Percentiles rank a stretch among this genome's conserved stretches.
Conservation (phyloP, 768 basidiomycete genomes). For the Suillus discolor region DNA sequence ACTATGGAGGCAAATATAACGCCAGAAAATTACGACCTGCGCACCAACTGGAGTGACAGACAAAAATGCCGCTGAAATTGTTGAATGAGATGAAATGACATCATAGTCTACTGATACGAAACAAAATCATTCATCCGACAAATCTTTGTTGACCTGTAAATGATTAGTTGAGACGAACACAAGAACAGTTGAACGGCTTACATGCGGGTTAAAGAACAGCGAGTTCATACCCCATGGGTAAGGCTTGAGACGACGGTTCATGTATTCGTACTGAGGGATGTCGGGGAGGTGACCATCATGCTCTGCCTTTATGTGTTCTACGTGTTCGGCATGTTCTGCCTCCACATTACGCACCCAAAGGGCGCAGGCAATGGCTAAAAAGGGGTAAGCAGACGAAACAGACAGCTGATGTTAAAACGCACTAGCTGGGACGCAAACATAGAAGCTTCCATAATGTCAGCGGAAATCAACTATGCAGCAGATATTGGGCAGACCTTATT, state of each 20-base stretch:
- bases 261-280: slow-evolving; percentile 70
- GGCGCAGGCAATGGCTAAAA: slow-evolving; percentile 25
- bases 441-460: slow-evolving; percentile 51
- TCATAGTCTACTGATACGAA: slow-evolving; percentile 1
- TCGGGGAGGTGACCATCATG: slow-evolving; percentile 74
- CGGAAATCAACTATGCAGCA: neutral
- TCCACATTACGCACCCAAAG: slow-evolving; percentile 56
- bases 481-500: slow-evolving; percentile 62
- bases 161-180: slow-evolving; percentile 10
- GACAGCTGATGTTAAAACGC: slow-evolving; percentile 30
- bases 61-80: neutral
- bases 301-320: slow-evolving; percentile 69
- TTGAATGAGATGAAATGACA: neutral
- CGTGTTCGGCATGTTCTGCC: slow-evolving; percentile 69
- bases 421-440: slow-evolving; percentile 77
- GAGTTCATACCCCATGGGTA: slow-evolving; percentile 87
- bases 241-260: slow-evolving; percentile 76
- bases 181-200: slow-evolving; percentile 35
- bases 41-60: too few species aligned
- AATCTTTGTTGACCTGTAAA: slow-evolving; percentile 64
- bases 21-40: neutral
- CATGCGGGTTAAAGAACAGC: slow-evolving; percentile 80
- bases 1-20: neutral
- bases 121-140: slow-evolving; percentile 36
- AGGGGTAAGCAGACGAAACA: slow-evolving; percentile 17